Conservation (phyloP, 2,329 filamentous ascomycete genomes). For the Dichotomopilus funicola region DNA sequence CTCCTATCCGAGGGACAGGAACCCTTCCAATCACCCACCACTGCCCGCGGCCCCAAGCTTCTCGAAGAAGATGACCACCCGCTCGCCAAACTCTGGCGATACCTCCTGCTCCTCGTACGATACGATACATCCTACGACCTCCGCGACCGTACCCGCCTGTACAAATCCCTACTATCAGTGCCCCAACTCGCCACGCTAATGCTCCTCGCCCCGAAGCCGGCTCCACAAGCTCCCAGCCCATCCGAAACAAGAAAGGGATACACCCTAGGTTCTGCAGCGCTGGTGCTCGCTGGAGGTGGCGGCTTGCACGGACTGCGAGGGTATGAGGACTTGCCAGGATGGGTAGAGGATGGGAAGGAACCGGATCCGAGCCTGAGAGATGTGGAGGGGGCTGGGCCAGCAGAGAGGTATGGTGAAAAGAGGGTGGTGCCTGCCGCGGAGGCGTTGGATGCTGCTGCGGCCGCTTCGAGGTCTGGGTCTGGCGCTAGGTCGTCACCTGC, state of each 20-base stretch:
- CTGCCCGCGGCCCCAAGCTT: conserved; percentile 20
- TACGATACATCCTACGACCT: conserved; percentile 96
- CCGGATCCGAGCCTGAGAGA: conserved; percentile 70
- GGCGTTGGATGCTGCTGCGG: conserved; percentile 53
- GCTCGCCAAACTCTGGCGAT: conserved; percentile 73
- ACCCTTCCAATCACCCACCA: neutral
- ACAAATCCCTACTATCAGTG: conserved; percentile 73
- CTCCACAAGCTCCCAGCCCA: conserved; percentile 82
- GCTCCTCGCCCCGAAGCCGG: conserved; percentile 87
- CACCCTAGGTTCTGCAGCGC: conserved; percentile 73
- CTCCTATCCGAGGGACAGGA: neutral
- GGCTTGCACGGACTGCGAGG: conserved; percentile 69
- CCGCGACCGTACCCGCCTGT: conserved; percentile 82
- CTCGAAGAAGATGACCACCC: conserved; percentile 52
- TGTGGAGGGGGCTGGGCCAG: conserved; percentile 13
- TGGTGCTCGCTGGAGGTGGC: conserved; percentile 72
- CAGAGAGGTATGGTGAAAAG: conserved; percentile 32
- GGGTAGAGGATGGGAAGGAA: conserved; percentile 75
- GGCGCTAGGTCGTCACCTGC: conserved; percentile 36
- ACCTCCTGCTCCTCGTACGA: conserved; percentile 74
- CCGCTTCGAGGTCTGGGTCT: conserved; percentile 5
- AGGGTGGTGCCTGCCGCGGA: conserved; percentile 52
- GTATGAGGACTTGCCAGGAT: conserved; percentile 73
- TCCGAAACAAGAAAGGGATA: conserved; percentile 76
- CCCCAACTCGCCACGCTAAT: conserved; percentile 87